Base-by-base conservation (phyloP, 176 grass and related monocot genomes). In the Cenchrus americanus region DNA sequence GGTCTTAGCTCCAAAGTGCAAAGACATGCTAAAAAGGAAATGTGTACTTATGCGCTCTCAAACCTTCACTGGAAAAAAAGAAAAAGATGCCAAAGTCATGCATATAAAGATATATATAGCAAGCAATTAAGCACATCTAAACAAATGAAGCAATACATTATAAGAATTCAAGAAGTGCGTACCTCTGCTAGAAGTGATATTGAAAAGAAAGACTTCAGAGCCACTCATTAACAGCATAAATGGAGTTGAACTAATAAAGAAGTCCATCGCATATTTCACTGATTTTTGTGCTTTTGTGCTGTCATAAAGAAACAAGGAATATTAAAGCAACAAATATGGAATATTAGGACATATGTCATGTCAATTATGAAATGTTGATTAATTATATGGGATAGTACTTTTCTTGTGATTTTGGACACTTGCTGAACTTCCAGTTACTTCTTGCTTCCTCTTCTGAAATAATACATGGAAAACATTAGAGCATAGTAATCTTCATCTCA, bases 401-500 rank as follows among this genome's bases (percentile, higher is more conserved):
- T 90, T 93, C 85, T 93, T 93, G 60, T 85, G 85, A 78, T 85
- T 93, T 71, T 87, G 91, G 71, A 40, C 82, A 55, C 82, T 75
- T 43, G 78, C 37, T 6, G 80, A 85, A 90, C 87, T 71, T 83
- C 81, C 78, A 24, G 77, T 75, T 74, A 85, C 87, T 46, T 93
- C 88, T n/a, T 82, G 87, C 82, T 93, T 93, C 82, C 91, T 87
- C 85, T 90, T 90, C 91, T 90, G 69, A 61, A 69, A 79, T 43
- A 49, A 71, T 69, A 57, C 21, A 66, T 64, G 15, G 23, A 49
- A 62, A 80, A 70, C 49, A 27, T 85, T 78, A 86, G 61, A 75
- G 32, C 86, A 83, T 54, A 60, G 3, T 76, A 68, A 44, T 44
- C 27, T 62, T 26, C 8, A 14, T 51, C 24, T 50, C 53, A 62